Evolutionary conservation across 257 asterid species (phyloP), one percentile per base, ranked within the genome.

Genomic region (Ilex aquifolium): DNA sequence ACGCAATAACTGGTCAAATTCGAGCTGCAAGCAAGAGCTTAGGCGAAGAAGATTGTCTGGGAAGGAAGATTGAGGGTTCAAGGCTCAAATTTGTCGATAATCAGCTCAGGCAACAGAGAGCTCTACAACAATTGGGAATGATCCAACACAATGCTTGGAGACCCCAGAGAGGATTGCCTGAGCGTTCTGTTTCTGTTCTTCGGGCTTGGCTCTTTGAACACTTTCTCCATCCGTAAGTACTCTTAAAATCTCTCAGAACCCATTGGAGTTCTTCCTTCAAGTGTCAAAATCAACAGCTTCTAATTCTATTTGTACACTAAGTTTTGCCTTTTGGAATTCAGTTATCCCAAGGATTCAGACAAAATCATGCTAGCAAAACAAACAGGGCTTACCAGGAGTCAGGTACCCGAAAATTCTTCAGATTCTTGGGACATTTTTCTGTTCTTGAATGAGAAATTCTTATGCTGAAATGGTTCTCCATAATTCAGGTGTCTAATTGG

Each of bases 121-220:
- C 99, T 14, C 60, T 92, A 21, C 97, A 92, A 74, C 99, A 92
- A 29, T 66, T 92, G 86, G 99, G 99, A 77, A 89, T 92, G 99
- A 83, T 89, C 80, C 99, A 87, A 67, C 93, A 89, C 63, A 92
- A 89, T 75, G 99, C 99, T 69, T 92, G 99, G 99, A 89, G 99
- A 77, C 99, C 99, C 59, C 99, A 89, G 66, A 70, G 99, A 75
- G 99, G 99, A 49, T 80, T 92, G 74, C 99, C 99, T 1, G 99
- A 92, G 65, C 76, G 96, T 2, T 85, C 99, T 29, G 99, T 92
- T 54, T 89, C 97, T 4, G 91, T 92, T 31, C 97, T 92, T 56
- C 97, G 99, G 1, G 94, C 99, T 44, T 92, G 99, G 99, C 95
- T 92, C 15, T 92, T 92, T 60, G 97, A 92, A 74, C 97, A 92